Evolutionary conservation across 768 basidiomycete species (phyloP).

Genomic region (Chalciporus chontae): DNA sequence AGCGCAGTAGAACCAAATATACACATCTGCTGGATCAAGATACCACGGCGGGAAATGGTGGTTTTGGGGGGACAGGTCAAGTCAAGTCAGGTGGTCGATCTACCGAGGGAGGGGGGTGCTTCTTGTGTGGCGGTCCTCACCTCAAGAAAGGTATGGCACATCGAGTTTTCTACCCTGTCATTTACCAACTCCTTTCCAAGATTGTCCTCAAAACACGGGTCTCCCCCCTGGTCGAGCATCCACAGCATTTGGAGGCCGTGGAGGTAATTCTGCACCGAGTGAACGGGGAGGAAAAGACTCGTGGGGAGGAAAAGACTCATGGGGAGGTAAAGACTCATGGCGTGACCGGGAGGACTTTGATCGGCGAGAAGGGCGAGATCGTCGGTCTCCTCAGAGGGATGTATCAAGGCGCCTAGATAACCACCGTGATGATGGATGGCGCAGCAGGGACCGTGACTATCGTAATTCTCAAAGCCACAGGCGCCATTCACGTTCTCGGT

Average conservation of each 20-base stretch:
- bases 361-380: constrained; percentile 19
- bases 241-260: constrained; percentile 34
- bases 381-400: constrained; percentile 22
- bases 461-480: constrained; percentile 17
- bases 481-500: constrained; percentile 17
- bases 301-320: constrained; percentile 33
- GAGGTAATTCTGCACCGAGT: constrained; percentile 27
- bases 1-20: constrained; percentile 90
- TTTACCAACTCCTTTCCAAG: constrained; percentile 24
- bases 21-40: constrained; percentile 96
- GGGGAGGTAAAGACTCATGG: constrained; percentile 37
- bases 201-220: constrained; percentile 52
- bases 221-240: constrained; percentile 27
- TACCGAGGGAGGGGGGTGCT: constrained; percentile 71
- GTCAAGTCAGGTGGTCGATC: constrained; percentile 55
- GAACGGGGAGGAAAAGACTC: constrained; percentile 33
- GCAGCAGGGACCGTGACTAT: constrained; percentile 15
- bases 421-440: constrained; percentile 16
- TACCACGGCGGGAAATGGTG: constrained; percentile 62
- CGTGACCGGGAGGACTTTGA: constrained; percentile 25
- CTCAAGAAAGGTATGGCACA: constrained; percentile 71
- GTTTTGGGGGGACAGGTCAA: constrained; percentile 59
- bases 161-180: not conserved
- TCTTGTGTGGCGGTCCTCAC: constrained; percentile 92
- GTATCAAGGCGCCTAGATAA: constrained; percentile 24